Evolutionary conservation across 495 filamentous ascomycete species (phyloP), one percentile per base, ranked within the genome.

Genomic region (Penicillium bovifimosum): DNA sequence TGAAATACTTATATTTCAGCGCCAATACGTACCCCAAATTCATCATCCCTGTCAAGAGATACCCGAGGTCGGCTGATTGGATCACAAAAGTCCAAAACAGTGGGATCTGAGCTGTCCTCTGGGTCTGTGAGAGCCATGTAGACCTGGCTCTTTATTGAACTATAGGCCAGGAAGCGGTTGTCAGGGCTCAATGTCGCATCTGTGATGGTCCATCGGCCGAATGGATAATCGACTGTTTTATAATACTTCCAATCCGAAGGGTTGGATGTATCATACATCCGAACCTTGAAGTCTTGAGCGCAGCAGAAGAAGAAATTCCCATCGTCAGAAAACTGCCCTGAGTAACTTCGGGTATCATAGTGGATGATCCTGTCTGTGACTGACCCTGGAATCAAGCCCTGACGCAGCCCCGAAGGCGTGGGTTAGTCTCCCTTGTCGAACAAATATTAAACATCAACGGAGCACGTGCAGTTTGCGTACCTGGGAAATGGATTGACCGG

Each of bases 261-360:
- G 52, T 96, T 96, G 1, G 90, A 95, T 0, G 93, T 96, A 64
- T 98, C 93, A 65, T 97, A 98, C 87, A 98, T 90, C 17, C 91
- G 86, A 11, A 98, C 90, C 49, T 80, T 83, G 69, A 93, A 96
- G 65, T 98, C 91, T 65, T 96, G 91, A 18, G 84, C 85, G 58
- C 87, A 92, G n/a, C 85, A 86, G 66, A 96, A 98, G 69, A 96
- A 98, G 72, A 96, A 96, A 71, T 96, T 96, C 6, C 93, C 93
- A 58, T 98, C 93, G 47, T 92, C 86, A 0, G 89, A 95, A 64
- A 96, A 98, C 66, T 98, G 93, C 5, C 93, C 93, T 11, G 90
- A 96, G 65, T 96, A 96, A 48, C 91, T 91, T 41, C 87, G 83
- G 11, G 83, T 78, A 46, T 89, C 80, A 59, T 89, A 93, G 52